Conservation (phyloP, 148 eudicot species). For the Rhododendron griersonianum region DNA sequence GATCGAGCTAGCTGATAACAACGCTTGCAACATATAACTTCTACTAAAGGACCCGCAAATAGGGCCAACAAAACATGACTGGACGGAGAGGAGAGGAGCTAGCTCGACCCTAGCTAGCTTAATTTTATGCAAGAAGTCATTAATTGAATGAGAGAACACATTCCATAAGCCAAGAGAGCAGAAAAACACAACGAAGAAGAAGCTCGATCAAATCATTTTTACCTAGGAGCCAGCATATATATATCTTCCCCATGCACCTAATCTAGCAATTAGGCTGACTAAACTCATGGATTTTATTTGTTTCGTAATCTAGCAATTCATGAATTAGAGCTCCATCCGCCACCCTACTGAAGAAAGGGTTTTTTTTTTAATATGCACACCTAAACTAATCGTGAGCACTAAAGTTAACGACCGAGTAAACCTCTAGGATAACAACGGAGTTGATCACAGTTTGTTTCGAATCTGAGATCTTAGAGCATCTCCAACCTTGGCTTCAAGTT, state of each 20-base stretch:
- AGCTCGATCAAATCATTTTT: not conserved
- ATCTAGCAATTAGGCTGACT: not conserved
- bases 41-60: not conserved
- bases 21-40: too few species aligned
- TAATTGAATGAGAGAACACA: not conserved
- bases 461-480: not conserved
- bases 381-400: too few species aligned
- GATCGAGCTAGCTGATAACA: too few species aligned
- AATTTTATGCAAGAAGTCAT: not conserved
- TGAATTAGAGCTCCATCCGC: not conserved
- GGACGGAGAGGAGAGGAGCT: not conserved
- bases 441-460: too few species aligned
- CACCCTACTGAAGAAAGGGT: not conserved
- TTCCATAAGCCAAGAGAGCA: not conserved
- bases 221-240: not conserved
- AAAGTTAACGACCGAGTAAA: too few species aligned
- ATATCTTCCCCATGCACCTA: not conserved
- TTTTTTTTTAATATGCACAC: too few species aligned
- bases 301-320: not conserved
- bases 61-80: not conserved
- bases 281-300: not conserved
- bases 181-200: not conserved
- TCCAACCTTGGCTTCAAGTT: not conserved
- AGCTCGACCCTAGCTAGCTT: not conserved
- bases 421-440: too few species aligned